Conservation (phyloP, 2,329 filamentous ascomycete species). For the Beauveria asiatica region DNA sequence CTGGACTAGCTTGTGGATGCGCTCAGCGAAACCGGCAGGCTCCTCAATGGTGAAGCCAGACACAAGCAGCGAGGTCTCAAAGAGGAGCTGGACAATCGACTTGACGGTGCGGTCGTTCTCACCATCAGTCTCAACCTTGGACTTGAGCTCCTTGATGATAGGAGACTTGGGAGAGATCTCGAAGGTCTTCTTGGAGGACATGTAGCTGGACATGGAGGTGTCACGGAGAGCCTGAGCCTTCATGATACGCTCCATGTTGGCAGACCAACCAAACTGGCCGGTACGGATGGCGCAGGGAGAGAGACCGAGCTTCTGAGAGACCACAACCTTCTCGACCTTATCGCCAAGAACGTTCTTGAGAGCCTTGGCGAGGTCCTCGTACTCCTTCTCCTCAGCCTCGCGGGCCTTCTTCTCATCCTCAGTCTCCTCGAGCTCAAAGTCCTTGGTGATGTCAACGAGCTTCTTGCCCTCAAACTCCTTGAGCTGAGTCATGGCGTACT, state of each 20-base stretch:
- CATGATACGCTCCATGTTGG: conserved; percentile 99
- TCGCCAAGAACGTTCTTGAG: conserved; percentile 99
- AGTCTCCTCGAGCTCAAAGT: conserved; percentile 99
- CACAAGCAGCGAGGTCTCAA: conserved; percentile 96
- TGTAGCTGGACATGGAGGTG: conserved; percentile 99
- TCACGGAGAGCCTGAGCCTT: conserved; percentile 99
- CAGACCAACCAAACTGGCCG: conserved; percentile 99
- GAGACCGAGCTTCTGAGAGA: conserved; percentile 92
- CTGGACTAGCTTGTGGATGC: conserved; percentile 99
- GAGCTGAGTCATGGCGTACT: conserved; percentile 99
- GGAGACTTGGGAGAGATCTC: conserved; percentile 98
- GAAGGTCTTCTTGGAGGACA: conserved; percentile 99
- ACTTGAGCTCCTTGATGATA: conserved; percentile 98
- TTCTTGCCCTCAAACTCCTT: conserved; percentile 99
- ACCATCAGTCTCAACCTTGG: conserved; percentile 95
- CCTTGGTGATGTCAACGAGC: conserved; percentile 99
- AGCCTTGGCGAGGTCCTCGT: conserved; percentile 84
- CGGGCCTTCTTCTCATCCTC: conserved; percentile 97
- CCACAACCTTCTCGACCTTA: conserved; percentile 99
- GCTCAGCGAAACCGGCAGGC: conserved; percentile 94
- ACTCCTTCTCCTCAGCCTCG: conserved; percentile 98
- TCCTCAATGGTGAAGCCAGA: conserved; percentile 99
- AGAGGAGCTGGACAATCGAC: conserved; percentile 96
- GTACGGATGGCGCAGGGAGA: conserved; percentile 98
- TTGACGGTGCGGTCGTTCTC: conserved; percentile 99